These are phyloP conservation scores for Trametes polyzona DNA, from an alignment of 1,284 basidiomycete genomes.

Conservation along the genomic window DNA sequence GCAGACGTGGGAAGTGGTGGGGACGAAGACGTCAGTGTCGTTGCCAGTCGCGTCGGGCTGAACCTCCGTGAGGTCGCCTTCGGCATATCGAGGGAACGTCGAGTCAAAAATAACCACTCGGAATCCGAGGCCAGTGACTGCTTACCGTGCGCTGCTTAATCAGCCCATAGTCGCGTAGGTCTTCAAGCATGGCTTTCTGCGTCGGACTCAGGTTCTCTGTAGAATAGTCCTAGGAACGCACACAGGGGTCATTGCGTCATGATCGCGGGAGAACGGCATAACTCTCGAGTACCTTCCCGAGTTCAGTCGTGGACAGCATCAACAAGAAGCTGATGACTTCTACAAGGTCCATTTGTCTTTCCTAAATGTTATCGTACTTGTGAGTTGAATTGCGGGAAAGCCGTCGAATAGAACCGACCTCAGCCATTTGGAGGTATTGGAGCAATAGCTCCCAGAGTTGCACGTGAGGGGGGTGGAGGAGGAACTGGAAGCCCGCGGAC, in stretches of 20 bases:
- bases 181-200: conserved; percentile 87
- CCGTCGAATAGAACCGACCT: conserved; percentile 49
- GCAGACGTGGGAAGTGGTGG: conserved; percentile 70
- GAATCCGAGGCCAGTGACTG: conserved; percentile 4
- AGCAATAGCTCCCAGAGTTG: conserved; percentile 97
- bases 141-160: conserved; percentile 80
- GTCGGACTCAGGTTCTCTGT: conserved; percentile 81
- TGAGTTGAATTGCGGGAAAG: not conserved
- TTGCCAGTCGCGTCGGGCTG: conserved; percentile 95
- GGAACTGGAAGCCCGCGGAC: conserved; percentile 95
- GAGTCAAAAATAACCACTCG: conserved; percentile 2
- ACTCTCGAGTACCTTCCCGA: conserved; percentile 68
- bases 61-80: conserved; percentile 79
- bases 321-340: conserved; percentile 95
- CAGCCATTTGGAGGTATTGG: conserved; percentile 84
- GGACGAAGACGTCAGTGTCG: conserved; percentile 87
- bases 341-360: conserved; percentile 88
- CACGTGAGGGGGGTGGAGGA: conserved; percentile 94
- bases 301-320: conserved; percentile 93
- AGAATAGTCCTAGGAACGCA: conserved; percentile 77
- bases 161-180: conserved; percentile 94
- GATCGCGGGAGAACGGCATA: conserved; percentile 5
- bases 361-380: conserved; percentile 46
- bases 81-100: conserved; percentile 12
- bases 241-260: conserved; percentile 9